These are phyloP conservation scores for Alternaria atra DNA, from an alignment of 2,329 filamentous ascomycete species.

Conservation along the genomic window DNA sequence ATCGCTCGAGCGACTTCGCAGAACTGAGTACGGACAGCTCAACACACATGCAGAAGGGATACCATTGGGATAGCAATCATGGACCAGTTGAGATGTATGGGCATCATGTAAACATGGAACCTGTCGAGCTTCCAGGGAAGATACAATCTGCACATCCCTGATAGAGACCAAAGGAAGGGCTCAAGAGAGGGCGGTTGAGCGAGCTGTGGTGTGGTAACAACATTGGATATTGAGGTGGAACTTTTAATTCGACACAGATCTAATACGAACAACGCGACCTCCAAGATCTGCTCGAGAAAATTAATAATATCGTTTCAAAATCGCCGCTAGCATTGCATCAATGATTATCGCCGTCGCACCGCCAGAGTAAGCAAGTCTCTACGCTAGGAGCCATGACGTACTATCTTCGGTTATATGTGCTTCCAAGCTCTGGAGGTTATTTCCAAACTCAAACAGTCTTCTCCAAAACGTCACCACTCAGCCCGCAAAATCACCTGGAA, in stretches of 20 bases:
- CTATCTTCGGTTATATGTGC: too few relatives aligned
- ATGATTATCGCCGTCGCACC: too few relatives aligned
- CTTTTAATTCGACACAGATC: neutral
- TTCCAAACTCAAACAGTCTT: too few relatives aligned
- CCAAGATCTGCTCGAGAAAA: neutral
- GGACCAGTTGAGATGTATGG: constrained; percentile 21
- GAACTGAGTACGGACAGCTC: constrained; percentile 4
- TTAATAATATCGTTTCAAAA: too few relatives aligned
- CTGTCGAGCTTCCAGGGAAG: constrained; percentile 14
- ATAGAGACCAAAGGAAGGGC: neutral
- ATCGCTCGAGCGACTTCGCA: neutral
- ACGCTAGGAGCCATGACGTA: too few relatives aligned
- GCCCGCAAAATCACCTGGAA: too few relatives aligned
- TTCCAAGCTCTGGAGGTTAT: too few relatives aligned
- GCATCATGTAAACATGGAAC: constrained; percentile 15
- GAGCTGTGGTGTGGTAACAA: neutral
- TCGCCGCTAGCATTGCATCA: too few relatives aligned
- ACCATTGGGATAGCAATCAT: constrained; percentile 12
- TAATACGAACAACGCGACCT: too few relatives aligned
- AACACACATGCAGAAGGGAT: constrained; percentile 2
- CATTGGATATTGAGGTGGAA: neutral
- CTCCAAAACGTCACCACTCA: too few relatives aligned
- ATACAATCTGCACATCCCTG: neutral
- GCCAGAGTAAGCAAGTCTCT: too few relatives aligned
- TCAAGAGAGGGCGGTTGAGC: neutral